A percentile compares a stretch with the other conserved stretches of the same genome.
phyloP scores from a whole-genome alignment of 805 yeast species.

The Candida mattraensis region DNA sequence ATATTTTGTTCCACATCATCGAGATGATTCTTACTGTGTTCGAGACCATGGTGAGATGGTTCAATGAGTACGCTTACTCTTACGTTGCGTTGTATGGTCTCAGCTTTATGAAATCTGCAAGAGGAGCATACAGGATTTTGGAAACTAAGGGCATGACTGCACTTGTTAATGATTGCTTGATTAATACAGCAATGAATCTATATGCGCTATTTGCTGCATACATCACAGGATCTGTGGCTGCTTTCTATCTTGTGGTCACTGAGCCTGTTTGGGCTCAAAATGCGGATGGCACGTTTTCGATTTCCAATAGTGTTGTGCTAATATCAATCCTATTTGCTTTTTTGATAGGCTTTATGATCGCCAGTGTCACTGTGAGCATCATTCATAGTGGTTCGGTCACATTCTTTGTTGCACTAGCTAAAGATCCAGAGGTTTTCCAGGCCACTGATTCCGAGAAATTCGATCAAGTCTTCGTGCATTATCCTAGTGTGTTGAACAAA shows the following conservation, averaged over 20 bases:
- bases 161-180: conserved; percentile 76
- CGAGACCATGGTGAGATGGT: conserved; percentile 52
- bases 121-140: conserved; percentile 72
- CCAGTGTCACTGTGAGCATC: conserved; percentile 66
- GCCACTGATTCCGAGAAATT: conserved; percentile 62
- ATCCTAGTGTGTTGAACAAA: conserved; percentile 25
- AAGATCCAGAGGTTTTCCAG: conserved; percentile 81
- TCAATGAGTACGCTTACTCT: conserved; percentile 87
- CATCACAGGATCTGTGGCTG: conserved; percentile 49
- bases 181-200: conserved; percentile 71
- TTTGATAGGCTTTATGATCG: conserved; percentile 68
- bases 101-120: conserved; percentile 68
- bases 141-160: conserved; percentile 81
- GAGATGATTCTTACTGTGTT: conserved; percentile 33
- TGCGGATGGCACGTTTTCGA: conserved; percentile 19
- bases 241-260: conserved; percentile 64
- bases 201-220: conserved; percentile 66
- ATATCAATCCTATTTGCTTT: conserved; percentile 34
- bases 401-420: conserved; percentile 79
- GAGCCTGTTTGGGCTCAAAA: conserved; percentile 57
- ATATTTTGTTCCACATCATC: conserved; percentile 8
- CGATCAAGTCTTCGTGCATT: conserved; percentile 25
- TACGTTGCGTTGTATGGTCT: conserved; percentile 88
- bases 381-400: conserved; percentile 80
- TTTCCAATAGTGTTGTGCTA: conserved; percentile 48